Base-by-base conservation (phyloP, 1,284 basidiomycete species). In the Meripilus lineatus region DNA sequence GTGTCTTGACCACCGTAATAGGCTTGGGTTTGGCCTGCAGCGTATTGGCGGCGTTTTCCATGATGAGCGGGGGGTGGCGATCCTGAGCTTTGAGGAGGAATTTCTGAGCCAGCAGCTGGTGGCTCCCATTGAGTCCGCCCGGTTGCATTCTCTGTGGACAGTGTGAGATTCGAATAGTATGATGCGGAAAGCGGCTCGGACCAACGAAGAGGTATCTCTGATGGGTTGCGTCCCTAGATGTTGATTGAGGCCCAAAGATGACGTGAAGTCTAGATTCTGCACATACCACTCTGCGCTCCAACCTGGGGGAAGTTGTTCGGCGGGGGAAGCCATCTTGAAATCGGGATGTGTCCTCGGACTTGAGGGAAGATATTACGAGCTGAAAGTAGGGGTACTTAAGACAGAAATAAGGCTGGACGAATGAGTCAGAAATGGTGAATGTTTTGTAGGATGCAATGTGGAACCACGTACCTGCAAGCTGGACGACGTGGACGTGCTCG, bases 281-380 rank as follows among this genome's bases (percentile, higher is more conserved):
- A 59, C 74, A 55, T 61, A 89, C 91, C 92, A 94, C 73, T 93
- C 86, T 58, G 89, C 82, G 53, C 77, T 74, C 92, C 92, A 95
- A 42, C 92, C 93, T 50, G 84, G 84, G 50, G 92, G 92, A 38
- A 95, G 70, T 62, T 86, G 79, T 58, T 81, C 75, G 50, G 69
- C 68, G 52, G 81, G 79, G 52, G 81, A 77, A 45, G 83, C 75
- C 84, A 88, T 87, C 14, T 30, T 30, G 10, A 30, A 30, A n/a
- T 10, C 28, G n/a, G n/a, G n/a, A n/a, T n/a, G n/a, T n/a, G n/a
- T n/a, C n/a, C n/a, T n/a, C n/a, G n/a, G n/a, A n/a, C n/a, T n/a
- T n/a, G n/a, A n/a, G n/a, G n/a, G n/a, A n/a, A n/a, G n/a, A n/a
- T n/a, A n/a, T n/a, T n/a, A n/a, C n/a, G n/a, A n/a, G n/a, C n/a